These are phyloP conservation scores for Myriosclerotinia scirpicola DNA, from an alignment of 2,329 filamentous ascomycete species.

Conservation along the genomic window DNA sequence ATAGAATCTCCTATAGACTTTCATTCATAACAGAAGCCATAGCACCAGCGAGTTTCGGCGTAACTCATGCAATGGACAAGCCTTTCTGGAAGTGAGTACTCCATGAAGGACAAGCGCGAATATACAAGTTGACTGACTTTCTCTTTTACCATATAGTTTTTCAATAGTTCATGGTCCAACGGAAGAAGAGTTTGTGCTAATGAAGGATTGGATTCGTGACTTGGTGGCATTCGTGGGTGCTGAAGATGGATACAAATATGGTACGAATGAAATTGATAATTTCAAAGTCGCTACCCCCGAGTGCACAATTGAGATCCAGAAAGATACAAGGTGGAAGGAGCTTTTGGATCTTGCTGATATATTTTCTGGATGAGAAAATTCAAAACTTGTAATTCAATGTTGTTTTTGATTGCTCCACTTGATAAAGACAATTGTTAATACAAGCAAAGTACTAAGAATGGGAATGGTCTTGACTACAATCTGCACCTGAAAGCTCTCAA, in stretches of 20 bases:
- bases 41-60: constrained; percentile 42
- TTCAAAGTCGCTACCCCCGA: constrained; percentile 43
- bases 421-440: too few species aligned
- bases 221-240: constrained; percentile 44
- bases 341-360: constrained; percentile 38
- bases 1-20: constrained; percentile 46
- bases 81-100: constrained; percentile 47
- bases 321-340: constrained; percentile 43
- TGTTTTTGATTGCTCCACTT: too few species aligned
- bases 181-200: constrained; percentile 39
- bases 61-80: constrained; percentile 46
- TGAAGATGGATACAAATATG: constrained; percentile 39
- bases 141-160: constrained; percentile 37
- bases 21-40: constrained; percentile 46
- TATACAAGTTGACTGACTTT: not conserved
- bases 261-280: constrained; percentile 42
- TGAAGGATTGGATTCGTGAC: constrained; percentile 44
- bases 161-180: constrained; percentile 45
- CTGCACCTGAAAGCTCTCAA: too few species aligned
- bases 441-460: too few species aligned
- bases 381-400: too few species aligned
- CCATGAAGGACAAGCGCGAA: not conserved
- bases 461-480: too few species aligned
- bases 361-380: constrained; percentile 33
- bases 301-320: constrained; percentile 41